These are phyloP conservation scores for Solanum hybrid DNA, from an alignment of 305 asterid genomes.

Conservation along the genomic window DNA sequence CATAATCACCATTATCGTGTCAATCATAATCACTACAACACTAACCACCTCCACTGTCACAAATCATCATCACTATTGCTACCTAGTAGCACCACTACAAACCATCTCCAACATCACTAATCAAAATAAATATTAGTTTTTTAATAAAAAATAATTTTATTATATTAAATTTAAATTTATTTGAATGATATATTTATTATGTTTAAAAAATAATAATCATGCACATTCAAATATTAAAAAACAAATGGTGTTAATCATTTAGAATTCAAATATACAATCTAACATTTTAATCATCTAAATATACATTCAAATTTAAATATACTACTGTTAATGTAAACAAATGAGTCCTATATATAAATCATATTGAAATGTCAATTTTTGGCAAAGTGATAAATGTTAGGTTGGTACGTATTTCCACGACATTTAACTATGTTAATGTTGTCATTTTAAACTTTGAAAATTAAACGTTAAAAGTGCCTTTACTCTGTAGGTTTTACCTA, in stretches of 20 bases:
- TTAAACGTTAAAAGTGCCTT: neutral
- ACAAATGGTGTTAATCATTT: neutral
- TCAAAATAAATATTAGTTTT: neutral
- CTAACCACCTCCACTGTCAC: neutral
- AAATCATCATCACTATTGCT: neutral
- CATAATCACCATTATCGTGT: neutral
- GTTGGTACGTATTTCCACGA: neutral
- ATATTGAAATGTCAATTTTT: neutral
- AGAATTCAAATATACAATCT: neutral
- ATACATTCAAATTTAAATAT: neutral
- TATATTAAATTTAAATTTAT: too few species aligned
- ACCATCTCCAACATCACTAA: neutral
- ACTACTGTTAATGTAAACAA: too few species aligned
- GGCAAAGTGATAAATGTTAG: neutral
- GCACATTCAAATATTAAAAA: neutral
- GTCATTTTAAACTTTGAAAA: neutral
- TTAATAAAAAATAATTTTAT: too few species aligned
- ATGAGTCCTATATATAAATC: neutral
- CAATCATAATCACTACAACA: neutral
- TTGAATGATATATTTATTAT: too few species aligned
- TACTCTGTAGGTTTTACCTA: neutral
- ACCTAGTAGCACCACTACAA: neutral
- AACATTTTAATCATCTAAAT: neutral
- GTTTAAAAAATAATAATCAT: too few species aligned
- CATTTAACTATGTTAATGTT: neutral